Evolutionary conservation across 2,329 filamentous ascomycete genomes (phyloP), one percentile per base, ranked within the genome.

Genomic region (Calonectria crousiana): DNA sequence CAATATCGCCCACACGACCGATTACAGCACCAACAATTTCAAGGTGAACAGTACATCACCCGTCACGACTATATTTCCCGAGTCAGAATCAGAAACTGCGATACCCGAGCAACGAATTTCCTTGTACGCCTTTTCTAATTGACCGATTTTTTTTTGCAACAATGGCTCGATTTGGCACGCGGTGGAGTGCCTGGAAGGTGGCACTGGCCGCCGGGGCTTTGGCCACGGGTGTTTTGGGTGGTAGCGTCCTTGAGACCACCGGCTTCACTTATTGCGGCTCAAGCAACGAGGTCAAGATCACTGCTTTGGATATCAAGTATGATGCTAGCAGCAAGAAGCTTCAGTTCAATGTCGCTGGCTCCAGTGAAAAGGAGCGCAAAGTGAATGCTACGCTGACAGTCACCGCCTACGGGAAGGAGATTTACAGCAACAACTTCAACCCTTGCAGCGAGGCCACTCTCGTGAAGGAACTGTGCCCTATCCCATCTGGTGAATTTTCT

Each of bases 361-460:
- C 90, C 74, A 98, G 94, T 83, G 85, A 86, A 69, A 91, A 90
- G 82, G 85, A 90, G 78, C 95, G 97, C 84, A 96, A 98, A 78
- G 95, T 98, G 74, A 94, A 90, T 70, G 96, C 95, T 18, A 87
- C 86, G 4, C 88, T 98, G 73, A 89, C 91, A 28, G 94, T 98
- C 49, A 93, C 90, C 32, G 96, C 96, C 11, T 98, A 98, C 82
- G 97, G 97, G 74, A 91, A 91, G 73, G 85, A 93, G 75, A 91
- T 98, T 30, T 98, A 97, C 85, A 88, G 90, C 49, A 94, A 95
- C 74, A 87, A 86, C 5, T 98, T 98, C 85, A 92, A 98, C 81
- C 97, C 97, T 44, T 99, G 97, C 84, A 90, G 92, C 23, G 78
- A 86, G 2, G 85, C 82, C 47, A 95, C 92, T 23, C 92, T 91